These are phyloP conservation scores for Gynochthodes officinalis DNA, from an alignment of 257 asterid genomes.

Conservation along the genomic window DNA sequence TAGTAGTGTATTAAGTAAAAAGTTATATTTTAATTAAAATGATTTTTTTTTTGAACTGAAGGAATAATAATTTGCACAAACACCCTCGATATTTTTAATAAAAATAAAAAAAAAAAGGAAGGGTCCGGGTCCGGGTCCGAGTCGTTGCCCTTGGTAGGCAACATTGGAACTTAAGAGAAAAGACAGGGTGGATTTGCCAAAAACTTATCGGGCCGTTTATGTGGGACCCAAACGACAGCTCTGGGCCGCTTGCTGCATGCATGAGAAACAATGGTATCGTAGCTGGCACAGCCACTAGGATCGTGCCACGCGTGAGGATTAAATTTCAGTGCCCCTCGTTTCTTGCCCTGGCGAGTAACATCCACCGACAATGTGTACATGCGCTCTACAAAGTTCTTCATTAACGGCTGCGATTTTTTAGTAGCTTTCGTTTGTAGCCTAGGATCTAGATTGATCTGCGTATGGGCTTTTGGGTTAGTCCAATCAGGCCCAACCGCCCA, in stretches of 20 bases:
- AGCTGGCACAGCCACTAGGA: slow-evolving; percentile 16
- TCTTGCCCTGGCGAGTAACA: too few relatives aligned
- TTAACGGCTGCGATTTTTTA: slow-evolving; percentile 14
- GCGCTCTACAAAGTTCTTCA: slow-evolving; percentile 7
- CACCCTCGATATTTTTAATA: too few relatives aligned
- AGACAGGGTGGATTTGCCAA: not conserved
- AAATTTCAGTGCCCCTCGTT: not conserved
- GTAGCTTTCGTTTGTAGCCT: not conserved
- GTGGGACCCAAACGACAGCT: slow-evolving; percentile 3
- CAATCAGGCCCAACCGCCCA: too few relatives aligned
- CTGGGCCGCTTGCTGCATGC: not conserved
- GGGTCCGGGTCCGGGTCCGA: too few relatives aligned
- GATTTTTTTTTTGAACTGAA: too few relatives aligned
- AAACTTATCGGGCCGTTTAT: not conserved
- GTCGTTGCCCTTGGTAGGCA: not conserved
- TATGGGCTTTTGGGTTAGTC: not conserved
- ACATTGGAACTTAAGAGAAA: not conserved
- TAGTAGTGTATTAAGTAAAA: too few relatives aligned
- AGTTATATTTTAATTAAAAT: too few relatives aligned
- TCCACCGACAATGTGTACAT: slow-evolving; percentile 19
- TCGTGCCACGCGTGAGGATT: not conserved
- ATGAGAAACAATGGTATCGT: not conserved
- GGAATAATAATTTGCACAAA: too few relatives aligned
- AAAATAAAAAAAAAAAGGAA: too few relatives aligned
- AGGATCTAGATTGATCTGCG: too few relatives aligned